Evolutionary conservation across 2,329 filamentous ascomycete genomes (phyloP).

Genomic region (Nothopassalora personata): DNA sequence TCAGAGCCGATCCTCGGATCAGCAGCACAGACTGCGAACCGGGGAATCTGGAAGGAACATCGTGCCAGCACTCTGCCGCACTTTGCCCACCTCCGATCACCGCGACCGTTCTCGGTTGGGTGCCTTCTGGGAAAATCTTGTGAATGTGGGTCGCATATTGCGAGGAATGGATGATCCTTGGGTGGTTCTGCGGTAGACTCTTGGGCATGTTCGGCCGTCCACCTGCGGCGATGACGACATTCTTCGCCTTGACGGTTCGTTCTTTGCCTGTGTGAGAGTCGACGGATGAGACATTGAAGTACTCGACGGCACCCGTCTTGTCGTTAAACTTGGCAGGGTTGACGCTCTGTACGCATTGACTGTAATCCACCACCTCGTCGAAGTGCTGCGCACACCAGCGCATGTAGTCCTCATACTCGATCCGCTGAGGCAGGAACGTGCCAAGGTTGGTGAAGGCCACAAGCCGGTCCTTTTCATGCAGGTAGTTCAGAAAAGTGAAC

Average conservation of each 20-base stretch:
- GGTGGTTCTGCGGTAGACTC: slow-evolving; percentile 62
- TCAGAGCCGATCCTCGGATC: slow-evolving; percentile 76
- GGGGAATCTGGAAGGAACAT: slow-evolving; percentile 75
- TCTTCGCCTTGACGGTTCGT: slow-evolving; percentile 53
- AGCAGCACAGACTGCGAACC: slow-evolving; percentile 72
- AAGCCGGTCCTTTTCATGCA: slow-evolving; percentile 73
- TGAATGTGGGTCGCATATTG: slow-evolving; percentile 67
- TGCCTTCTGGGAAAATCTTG: slow-evolving; percentile 53
- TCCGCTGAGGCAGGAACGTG: slow-evolving; percentile 79
- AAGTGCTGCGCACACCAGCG: slow-evolving; percentile 86
- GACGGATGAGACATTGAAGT: slow-evolving; percentile 63
- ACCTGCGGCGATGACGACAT: slow-evolving; percentile 66
- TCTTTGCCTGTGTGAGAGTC: slow-evolving; percentile 54
- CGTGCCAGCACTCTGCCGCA: slow-evolving; percentile 91
- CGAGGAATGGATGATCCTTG: slow-evolving; percentile 80
- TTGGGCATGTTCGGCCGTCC: slow-evolving; percentile 66
- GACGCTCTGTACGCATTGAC: slow-evolving; percentile 69
- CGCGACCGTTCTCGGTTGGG: slow-evolving; percentile 64
- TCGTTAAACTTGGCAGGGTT: slow-evolving; percentile 50
- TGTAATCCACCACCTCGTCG: slow-evolving; percentile 65
- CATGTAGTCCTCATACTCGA: slow-evolving; percentile 94
- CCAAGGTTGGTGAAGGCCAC: slow-evolving; percentile 85
- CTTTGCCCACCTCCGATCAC: slow-evolving; percentile 88
- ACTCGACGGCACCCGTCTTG: slow-evolving; percentile 51
- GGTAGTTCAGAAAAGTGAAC: slow-evolving; percentile 95